These are phyloP conservation scores for Diaporthe humulicola DNA, from an alignment of 2,329 filamentous ascomycete species.

Conservation along the genomic window DNA sequence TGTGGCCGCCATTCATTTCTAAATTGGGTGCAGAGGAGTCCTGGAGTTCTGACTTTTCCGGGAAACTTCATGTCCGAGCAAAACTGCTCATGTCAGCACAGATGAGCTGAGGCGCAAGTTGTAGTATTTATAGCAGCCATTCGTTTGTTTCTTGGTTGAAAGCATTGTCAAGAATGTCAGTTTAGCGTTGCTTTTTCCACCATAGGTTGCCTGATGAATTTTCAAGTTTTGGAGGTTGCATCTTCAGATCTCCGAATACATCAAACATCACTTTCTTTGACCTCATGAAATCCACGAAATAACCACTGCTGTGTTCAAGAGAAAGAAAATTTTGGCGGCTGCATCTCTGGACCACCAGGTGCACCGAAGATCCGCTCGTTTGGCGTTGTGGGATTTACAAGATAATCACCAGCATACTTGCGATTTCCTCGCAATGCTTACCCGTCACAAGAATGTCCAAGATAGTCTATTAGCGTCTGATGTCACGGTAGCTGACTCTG, in stretches of 20 bases:
- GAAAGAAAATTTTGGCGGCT: neutral
- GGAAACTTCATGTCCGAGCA: neutral
- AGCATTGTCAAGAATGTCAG: slow-evolving; percentile 17
- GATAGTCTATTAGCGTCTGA: neutral
- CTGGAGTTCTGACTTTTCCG: neutral
- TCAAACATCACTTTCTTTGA: neutral
- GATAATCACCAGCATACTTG: neutral
- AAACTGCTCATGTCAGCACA: neutral
- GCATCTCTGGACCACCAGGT: neutral
- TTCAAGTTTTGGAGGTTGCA: neutral
- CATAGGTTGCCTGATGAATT: neutral
- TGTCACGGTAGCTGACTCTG: neutral
- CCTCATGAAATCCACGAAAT: neutral
- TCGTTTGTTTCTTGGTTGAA: slow-evolving; percentile 4
- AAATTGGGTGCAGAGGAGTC: slow-evolving; percentile 5
- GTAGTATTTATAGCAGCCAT: neutral
- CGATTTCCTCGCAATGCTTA: neutral
- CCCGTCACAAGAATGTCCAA: too few relatives aligned
- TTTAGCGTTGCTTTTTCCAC: slow-evolving; percentile 1
- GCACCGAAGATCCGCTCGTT: neutral
- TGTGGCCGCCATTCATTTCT: neutral
- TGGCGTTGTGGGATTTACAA: neutral
- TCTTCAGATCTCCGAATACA: neutral
- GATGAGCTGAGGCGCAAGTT: neutral
- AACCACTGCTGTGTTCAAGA: neutral